phyloP scores from a whole-genome alignment of 2,329 filamentous ascomycete genomes.

The Phyllosticta citriasiana region DNA sequence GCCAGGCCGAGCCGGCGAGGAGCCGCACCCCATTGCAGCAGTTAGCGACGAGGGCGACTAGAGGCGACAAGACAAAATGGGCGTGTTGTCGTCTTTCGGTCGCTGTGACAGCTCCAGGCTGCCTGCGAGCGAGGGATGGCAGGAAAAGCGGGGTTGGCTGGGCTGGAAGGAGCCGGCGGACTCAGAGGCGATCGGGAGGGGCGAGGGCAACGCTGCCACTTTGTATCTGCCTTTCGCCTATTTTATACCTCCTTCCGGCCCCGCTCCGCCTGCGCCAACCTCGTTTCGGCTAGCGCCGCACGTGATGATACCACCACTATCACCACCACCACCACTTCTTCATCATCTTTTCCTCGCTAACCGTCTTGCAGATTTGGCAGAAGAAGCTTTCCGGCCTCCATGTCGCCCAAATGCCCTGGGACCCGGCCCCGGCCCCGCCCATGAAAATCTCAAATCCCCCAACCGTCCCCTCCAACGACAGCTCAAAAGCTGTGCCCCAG shows the following conservation, averaged over 20 bases:
- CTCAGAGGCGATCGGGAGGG: slow-evolving; percentile 8
- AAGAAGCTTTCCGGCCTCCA: slow-evolving; percentile 74
- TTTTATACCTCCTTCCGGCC: slow-evolving; percentile 31
- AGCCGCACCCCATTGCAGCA: neutral
- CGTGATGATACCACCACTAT: slow-evolving; percentile 18
- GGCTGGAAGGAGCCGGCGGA: slow-evolving; percentile 10
- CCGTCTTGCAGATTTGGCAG: slow-evolving; percentile 69
- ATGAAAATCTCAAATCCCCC: slow-evolving; percentile 29
- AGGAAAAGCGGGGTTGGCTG: slow-evolving; percentile 12
- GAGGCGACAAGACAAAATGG: neutral
- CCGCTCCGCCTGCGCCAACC: slow-evolving; percentile 21
- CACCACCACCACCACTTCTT: neutral
- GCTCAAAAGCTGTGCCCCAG: slow-evolving; percentile 20
- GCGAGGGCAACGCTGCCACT: slow-evolving; percentile 9
- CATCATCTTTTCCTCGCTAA: neutral
- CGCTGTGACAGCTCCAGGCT: slow-evolving; percentile 5
- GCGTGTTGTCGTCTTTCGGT: neutral
- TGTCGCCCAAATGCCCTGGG: slow-evolving; percentile 90
- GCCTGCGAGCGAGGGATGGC: slow-evolving; percentile 10
- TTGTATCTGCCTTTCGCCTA: slow-evolving; percentile 25
- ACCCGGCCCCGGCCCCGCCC: slow-evolving; percentile 64
- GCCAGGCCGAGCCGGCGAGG: neutral
- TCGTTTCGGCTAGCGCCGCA: slow-evolving; percentile 26
- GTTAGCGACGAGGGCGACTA: neutral
- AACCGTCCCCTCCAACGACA: slow-evolving; percentile 33